Evolutionary conservation across 2,329 filamentous ascomycete genomes (phyloP), one percentile per base, ranked within the genome.

Genomic region (Neopestalotiopsis clavispora): DNA sequence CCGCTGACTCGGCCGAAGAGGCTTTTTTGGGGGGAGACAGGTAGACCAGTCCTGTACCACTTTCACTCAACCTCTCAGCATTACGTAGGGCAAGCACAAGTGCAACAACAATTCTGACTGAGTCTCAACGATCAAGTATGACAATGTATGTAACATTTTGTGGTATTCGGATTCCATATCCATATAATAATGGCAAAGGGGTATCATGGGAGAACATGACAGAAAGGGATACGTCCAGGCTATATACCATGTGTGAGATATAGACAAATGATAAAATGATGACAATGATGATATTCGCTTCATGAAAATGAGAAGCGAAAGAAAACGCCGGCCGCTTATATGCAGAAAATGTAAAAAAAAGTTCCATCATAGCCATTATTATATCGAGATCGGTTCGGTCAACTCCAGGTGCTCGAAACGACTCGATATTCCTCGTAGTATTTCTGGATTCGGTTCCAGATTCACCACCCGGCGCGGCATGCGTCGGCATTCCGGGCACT

Each of bases 401-500:
- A 67, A 34, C n/a, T 67, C 45, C 30, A 67, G 65, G 52, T 67
- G 65, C 58, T 67, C 65, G 34, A 67, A 67, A 13, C 65, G 65
- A n/a, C 32, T 56, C 17, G 65, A 67, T 20, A 67, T 67, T 12
- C 65, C 49, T 32, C 65, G 32, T 17, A 67, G 65, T 30, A 60
- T 30, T 3, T 67, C 65, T 12, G 38, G 52, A n/a, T 67, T 38
- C n/a, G 56, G 14, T 40, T 42, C 65, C 14, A 30, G 52, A 14
- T 67, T 38, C 30, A 89, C 84, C 75, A 87, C 90, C 72, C 85
- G 87, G 14, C 89, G 87, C 68, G 85, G 86, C 69, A 85, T 83
- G 64, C 91, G 84, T 17, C 84, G 84, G 74, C 90, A 93, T 66
- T 84, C 81, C 2, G 83, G 80, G 74, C 90, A 91, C 72, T 90